Evolutionary conservation across 805 yeast species (phyloP).

Genomic region (Barnettozyma pratensis): DNA sequence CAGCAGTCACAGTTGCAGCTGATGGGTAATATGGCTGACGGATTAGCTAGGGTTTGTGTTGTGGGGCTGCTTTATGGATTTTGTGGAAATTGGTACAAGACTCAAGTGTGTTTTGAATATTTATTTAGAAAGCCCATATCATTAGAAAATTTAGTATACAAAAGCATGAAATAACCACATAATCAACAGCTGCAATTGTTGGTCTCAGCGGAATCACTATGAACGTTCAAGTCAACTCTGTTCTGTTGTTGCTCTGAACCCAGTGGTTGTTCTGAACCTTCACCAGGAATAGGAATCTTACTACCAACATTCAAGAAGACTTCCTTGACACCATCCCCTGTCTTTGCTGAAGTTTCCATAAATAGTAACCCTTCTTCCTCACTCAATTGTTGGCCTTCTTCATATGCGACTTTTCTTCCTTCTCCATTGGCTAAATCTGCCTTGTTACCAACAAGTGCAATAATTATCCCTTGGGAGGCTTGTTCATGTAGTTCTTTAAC

Average conservation of each 20-base stretch:
- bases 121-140: too few species aligned
- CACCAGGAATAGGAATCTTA: constrained; percentile 57
- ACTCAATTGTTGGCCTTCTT: constrained; percentile 84
- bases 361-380: constrained; percentile 87
- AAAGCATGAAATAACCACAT: too few species aligned
- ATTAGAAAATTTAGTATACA: too few species aligned
- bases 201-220: constrained; percentile 26
- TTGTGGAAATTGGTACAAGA: too few species aligned
- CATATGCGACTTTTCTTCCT: constrained; percentile 71
- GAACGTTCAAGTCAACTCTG: constrained; percentile 30
- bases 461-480: constrained; percentile 85
- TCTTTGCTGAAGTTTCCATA: constrained; percentile 93
- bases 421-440: constrained; percentile 64
- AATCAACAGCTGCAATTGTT: constrained; percentile 29
- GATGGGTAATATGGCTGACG: too few species aligned
- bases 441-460: constrained; percentile 93
- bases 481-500: constrained; percentile 93
- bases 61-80: too few species aligned
- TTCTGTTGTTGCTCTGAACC: constrained; percentile 14
- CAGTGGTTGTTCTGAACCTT: constrained; percentile 22
- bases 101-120: too few species aligned
- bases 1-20: too few species aligned
- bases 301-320: constrained; percentile 88
- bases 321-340: constrained; percentile 82
- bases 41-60: too few species aligned